Evolutionary conservation across 176 grass and related monocot species (phyloP).

Genomic region (Elaeis guineensis): DNA sequence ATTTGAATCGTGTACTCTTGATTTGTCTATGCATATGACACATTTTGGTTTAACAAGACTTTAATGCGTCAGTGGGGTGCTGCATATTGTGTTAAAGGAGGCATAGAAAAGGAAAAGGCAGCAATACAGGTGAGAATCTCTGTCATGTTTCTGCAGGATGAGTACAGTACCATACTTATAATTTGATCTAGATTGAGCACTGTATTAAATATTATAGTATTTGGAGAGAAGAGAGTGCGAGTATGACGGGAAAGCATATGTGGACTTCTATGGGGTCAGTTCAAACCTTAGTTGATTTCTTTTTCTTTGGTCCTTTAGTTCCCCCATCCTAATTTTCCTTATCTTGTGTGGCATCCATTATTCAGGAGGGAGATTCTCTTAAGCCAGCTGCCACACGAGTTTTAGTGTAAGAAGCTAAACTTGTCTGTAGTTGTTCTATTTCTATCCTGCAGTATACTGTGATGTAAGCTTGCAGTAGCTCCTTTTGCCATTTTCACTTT

Average conservation of each 20-base stretch:
- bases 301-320: neutral
- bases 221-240: conserved; percentile 88
- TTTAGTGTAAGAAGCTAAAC: conserved; percentile 51
- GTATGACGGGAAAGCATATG: conserved; percentile 68
- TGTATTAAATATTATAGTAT: conserved; percentile 44
- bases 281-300: neutral
- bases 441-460: too few relatives aligned
- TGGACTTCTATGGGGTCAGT: conserved; percentile 75
- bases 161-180: conserved; percentile 6
- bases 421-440: too few relatives aligned
- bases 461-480: neutral
- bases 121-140: conserved; percentile 59
- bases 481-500: neutral
- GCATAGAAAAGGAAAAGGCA: conserved; percentile 49
- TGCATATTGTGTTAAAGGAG: conserved; percentile 79
- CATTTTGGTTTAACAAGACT: neutral
- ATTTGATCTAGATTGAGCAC: conserved; percentile 4
- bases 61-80: conserved; percentile 66
- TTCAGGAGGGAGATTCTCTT: conserved; percentile 57
- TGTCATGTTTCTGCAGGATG: neutral
- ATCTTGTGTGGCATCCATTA: neutral
- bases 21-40: conserved; percentile 1
- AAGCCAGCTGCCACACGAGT: conserved; percentile 46
- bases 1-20: neutral
- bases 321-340: conserved; percentile 5